These are phyloP conservation scores for Chrysanthemum seticuspe DNA, from an alignment of 129 eudicot species.

Conservation along the genomic window DNA sequence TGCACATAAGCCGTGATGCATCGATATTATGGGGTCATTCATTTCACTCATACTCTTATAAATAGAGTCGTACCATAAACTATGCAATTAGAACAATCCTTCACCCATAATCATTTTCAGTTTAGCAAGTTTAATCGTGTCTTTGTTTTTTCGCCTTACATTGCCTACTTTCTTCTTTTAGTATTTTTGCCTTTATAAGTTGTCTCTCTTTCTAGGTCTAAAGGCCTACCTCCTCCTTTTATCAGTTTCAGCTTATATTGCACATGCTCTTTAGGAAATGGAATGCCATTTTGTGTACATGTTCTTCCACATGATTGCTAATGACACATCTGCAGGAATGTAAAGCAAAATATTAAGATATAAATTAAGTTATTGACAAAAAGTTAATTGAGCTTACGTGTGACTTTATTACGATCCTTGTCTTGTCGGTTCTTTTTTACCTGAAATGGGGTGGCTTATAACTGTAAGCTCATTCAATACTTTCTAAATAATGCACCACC, in stretches of 20 bases:
- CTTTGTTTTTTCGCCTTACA: background rate
- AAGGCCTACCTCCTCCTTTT: background rate
- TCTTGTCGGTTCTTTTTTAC: too few species aligned
- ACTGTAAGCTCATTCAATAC: too few species aligned
- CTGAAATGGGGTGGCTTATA: too few species aligned
- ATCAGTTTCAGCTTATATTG: background rate
- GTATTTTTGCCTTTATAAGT: background rate
- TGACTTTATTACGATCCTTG: too few species aligned
- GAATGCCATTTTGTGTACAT: background rate
- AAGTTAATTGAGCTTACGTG: too few species aligned
- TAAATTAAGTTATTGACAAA: too few species aligned
- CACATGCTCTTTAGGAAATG: background rate
- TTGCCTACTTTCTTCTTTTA: background rate
- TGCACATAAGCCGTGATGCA: background rate
- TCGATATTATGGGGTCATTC: background rate
- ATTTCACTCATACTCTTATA: background rate
- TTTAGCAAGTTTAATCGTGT: background rate
- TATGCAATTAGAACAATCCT: background rate
- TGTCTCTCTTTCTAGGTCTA: slow-evolving; percentile 1
- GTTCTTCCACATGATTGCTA: background rate
- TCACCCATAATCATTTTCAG: background rate
- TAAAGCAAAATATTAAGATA: too few species aligned
- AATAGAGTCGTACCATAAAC: background rate
- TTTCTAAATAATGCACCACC: too few species aligned
- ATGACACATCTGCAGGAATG: background rate